Percentiles rank a stretch among this genome's conserved stretches.
Evolutionary conservation across 2,329 filamentous ascomycete species (phyloP).

Genomic region (Aureobasidium sp.): DNA sequence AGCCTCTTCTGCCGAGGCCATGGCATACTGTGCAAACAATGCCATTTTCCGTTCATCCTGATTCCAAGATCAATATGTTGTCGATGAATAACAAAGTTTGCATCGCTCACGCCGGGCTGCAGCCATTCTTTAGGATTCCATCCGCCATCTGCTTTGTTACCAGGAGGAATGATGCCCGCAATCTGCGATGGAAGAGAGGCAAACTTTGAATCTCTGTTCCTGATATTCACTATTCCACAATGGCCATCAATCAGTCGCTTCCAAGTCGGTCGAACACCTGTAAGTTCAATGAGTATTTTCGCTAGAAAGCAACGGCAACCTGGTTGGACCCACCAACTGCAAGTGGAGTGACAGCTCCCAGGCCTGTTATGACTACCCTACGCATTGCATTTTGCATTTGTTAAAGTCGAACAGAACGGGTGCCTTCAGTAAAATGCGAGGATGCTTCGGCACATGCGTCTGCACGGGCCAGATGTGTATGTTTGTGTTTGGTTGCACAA

Average conservation of each 20-base stretch:
- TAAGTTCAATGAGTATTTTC: not conserved
- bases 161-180: constrained; percentile 68
- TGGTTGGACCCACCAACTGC: constrained; percentile 22
- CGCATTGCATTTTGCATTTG: constrained; percentile 35
- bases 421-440: not conserved
- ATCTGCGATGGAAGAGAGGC: constrained; percentile 71
- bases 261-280: constrained; percentile 69
- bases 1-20: constrained; percentile 80
- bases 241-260: constrained; percentile 66
- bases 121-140: constrained; percentile 43
- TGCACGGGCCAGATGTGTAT: not conserved
- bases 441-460: not conserved
- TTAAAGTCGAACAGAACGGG: not conserved
- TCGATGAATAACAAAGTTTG: constrained; percentile 21
- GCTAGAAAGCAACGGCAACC: not conserved
- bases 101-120: constrained; percentile 24
- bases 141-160: constrained; percentile 32
- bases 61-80: constrained; percentile 27
- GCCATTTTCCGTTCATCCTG: constrained; percentile 72
- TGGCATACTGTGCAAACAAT: constrained; percentile 82
- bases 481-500: not conserved
- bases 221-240: constrained; percentile 70
- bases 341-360: constrained; percentile 38
- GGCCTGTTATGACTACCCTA: constrained; percentile 41
- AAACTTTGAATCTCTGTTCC: constrained; percentile 54